Base-by-base conservation (phyloP, 352 stramenopile species). In the Globisporangium yorkense region DNA sequence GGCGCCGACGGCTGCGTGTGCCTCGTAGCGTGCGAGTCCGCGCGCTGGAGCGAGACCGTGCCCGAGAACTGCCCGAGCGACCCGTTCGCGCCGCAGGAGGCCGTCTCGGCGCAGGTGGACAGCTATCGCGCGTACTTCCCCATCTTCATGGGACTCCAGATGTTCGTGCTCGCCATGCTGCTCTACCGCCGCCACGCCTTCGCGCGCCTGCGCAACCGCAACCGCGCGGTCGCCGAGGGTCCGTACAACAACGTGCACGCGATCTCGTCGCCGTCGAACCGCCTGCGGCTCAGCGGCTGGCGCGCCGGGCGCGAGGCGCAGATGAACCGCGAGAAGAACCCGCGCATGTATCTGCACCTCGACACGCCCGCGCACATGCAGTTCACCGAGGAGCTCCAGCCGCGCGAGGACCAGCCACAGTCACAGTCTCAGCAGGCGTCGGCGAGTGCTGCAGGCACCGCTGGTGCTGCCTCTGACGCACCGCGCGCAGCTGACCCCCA, bases 231-330 rank as follows among this genome's bases (percentile, higher is more conserved):
- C 12, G 37, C 51, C 0, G 66, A 80, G 54, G 81, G 79, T 10
- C 77, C 79, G 41, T 92, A 92, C 68, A 89, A 91, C 56, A 86
- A 91, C 33, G 75, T 84, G 20, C 62, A 75, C 41, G 77, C 77
- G 6, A 89, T 89, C 60, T 59, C 73, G n/a, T 87, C 75, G 13
- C 79, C 81, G 9, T 87, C 77, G 5, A 88, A 89, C 44, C 65
- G 77, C 0, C 66, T 92, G 12, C 54, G 82, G 15, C 74, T 92
- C 15, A 86, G 77, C 6, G 81, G 79, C 0, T 92, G 81, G 81
- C 59, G 58, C 4, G 66, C 68, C 3, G 75, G 80, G 56, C 79
- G 88, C 50, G 63, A 68, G 29, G 71, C 74, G 9, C 45, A 81
- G 49, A 86, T 92, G 40, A 65, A 87, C 51, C 59, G 66, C 3